Conservation (phyloP, 176 grass and related monocot species). For the Zizania latifolia region DNA sequence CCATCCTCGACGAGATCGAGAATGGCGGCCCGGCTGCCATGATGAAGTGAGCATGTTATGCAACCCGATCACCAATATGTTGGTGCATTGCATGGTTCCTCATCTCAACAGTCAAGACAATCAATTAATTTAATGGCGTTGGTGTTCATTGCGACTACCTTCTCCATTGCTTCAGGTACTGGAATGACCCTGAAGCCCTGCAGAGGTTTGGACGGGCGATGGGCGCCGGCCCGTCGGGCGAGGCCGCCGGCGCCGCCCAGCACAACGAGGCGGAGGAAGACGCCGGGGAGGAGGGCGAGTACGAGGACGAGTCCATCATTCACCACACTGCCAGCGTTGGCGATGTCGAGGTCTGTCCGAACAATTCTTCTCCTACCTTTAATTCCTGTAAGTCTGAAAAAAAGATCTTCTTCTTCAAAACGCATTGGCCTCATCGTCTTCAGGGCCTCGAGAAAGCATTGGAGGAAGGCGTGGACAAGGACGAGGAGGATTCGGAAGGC, state of each 20-base stretch:
- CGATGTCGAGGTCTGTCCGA: conserved; percentile 63
- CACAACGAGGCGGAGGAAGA: conserved; percentile 40
- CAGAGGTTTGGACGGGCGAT: conserved; percentile 86
- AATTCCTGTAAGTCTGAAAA: too few species aligned
- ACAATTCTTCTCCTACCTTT: not conserved
- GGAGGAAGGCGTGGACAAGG: conserved; percentile 67
- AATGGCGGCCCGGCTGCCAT: conserved; percentile 71
- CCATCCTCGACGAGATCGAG: conserved; percentile 97
- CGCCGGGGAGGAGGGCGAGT: conserved; percentile 48
- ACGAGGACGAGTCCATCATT: conserved; percentile 81
- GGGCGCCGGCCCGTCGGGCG: conserved; percentile 44
- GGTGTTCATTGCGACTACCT: too few species aligned
- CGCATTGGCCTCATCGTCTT: not conserved
- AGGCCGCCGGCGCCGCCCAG: conserved; percentile 4
- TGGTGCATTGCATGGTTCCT: too few species aligned
- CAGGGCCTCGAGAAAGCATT: conserved; percentile 81
- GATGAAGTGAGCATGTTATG: too few species aligned
- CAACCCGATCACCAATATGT: too few species aligned
- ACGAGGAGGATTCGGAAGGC: conserved; percentile 93
- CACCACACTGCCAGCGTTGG: conserved; percentile 84
- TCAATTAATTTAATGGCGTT: not conserved
- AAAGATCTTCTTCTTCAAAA: not conserved
- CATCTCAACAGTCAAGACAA: not conserved
- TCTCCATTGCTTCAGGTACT: conserved; percentile 42
- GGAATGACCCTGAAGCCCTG: conserved; percentile 94